phyloP scores from a whole-genome alignment of 768 basidiomycete genomes.

The Suillus decipiens region DNA sequence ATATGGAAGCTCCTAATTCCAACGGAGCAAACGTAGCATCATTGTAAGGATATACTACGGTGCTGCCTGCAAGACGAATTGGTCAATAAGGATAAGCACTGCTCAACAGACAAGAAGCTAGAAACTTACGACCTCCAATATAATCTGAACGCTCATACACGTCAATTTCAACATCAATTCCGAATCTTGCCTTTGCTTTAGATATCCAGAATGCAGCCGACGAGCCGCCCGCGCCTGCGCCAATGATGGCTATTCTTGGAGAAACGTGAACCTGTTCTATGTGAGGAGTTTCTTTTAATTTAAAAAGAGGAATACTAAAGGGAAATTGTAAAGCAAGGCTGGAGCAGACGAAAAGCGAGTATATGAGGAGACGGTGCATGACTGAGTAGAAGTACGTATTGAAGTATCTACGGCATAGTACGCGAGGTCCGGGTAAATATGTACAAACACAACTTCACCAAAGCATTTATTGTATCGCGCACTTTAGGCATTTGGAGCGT shows the following conservation, averaged over 20 bases:
- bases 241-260: slow-evolving; percentile 80
- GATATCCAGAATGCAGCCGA: slow-evolving; percentile 86
- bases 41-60: slow-evolving; percentile 70
- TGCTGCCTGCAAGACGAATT: slow-evolving; percentile 58
- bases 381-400: neutral
- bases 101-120: neutral
- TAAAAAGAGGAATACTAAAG: slow-evolving; percentile 60
- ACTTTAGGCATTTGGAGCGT: too few species aligned
- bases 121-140: slow-evolving; percentile 80
- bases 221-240: slow-evolving; percentile 86
- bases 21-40: slow-evolving; percentile 58
- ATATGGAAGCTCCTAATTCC: slow-evolving; percentile 89
- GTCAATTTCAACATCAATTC: slow-evolving; percentile 74
- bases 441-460: neutral
- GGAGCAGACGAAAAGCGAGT: slow-evolving; percentile 23
- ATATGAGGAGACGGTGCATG: slow-evolving; percentile 18
- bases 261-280: slow-evolving; percentile 25
- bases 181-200: slow-evolving; percentile 71
- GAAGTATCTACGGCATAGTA: neutral
- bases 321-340: slow-evolving; percentile 45
- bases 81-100: slow-evolving; percentile 9
- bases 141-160: slow-evolving; percentile 78
- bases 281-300: slow-evolving; percentile 30
- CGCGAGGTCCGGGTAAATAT: neutral
- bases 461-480: too few species aligned